Conservation (phyloP, 257 asterid species). For the Verbena officinalis region DNA sequence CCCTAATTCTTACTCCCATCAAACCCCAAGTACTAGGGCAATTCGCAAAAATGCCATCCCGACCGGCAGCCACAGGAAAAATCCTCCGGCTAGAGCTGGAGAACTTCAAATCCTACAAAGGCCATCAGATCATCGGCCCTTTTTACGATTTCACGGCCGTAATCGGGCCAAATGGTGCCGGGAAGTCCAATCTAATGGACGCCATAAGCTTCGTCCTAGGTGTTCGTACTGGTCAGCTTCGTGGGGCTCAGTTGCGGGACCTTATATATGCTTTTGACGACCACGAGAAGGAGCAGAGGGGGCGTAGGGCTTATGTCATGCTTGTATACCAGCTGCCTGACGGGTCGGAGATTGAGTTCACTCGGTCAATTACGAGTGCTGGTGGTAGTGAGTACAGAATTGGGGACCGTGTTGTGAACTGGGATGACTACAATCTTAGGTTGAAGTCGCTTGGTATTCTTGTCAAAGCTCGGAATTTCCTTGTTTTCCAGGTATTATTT, state of each 20-base stretch:
- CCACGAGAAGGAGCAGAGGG: slow-evolving; percentile 81
- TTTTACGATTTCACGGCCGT: slow-evolving; percentile 93
- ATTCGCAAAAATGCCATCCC: slow-evolving; percentile 50
- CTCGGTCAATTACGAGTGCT: slow-evolving; percentile 75
- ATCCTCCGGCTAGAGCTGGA: slow-evolving; percentile 85
- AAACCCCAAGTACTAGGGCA: slow-evolving; percentile 33
- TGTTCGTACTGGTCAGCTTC: slow-evolving; percentile 95
- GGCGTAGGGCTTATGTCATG: slow-evolving; percentile 81
- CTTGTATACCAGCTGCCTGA: slow-evolving; percentile 70
- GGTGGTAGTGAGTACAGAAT: slow-evolving; percentile 90
- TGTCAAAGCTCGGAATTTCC: slow-evolving; percentile 93
- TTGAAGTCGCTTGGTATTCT: slow-evolving; percentile 86
- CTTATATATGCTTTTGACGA: slow-evolving; percentile 87
- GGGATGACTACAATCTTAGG: slow-evolving; percentile 78
- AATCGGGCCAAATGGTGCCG: slow-evolving; percentile 98
- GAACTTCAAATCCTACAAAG: slow-evolving; percentile 93
- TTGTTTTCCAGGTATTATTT: slow-evolving; percentile 84
- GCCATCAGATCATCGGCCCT: slow-evolving; percentile 85
- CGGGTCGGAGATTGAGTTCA: slow-evolving; percentile 73
- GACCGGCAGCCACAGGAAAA: slow-evolving; percentile 62
- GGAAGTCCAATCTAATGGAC: slow-evolving; percentile 96
- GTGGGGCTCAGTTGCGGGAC: slow-evolving; percentile 87
- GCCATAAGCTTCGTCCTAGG: slow-evolving; percentile 99
- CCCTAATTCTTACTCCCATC: slow-evolving; percentile 11
- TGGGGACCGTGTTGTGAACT: slow-evolving; percentile 55